Base-by-base conservation (phyloP, 441 rosid species). In the Erodium texanum region DNA sequence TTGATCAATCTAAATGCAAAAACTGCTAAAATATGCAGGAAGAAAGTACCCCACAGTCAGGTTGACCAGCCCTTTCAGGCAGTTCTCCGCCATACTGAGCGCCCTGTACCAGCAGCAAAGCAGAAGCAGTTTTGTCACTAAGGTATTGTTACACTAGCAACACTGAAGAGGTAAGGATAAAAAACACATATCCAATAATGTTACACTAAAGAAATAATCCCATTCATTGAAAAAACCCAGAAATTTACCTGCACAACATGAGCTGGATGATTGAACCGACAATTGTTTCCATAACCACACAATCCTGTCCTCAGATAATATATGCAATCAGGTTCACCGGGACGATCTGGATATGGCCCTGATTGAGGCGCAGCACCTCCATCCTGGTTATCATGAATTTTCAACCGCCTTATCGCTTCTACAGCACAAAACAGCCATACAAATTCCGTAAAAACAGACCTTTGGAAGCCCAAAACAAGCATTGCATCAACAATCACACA, bases 201-300 rank as follows among this genome's bases (percentile, higher is more conserved):
- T 22, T 50, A 29, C 54, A 0, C 18, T 3, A 68, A 20, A 10
- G 23, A 16, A 22, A 50, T 0, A 1, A 50, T 6, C 3, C 2
- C 1, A 0, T 10, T 20, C 14, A 62, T 15, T 7, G 18, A 7
- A 24, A 52, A 24, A 7, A 0, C 22, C 50, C 9, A 52, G 8
- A 18, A 52, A 18, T 41, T 70, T 64, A 85, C 92, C 79, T 81
- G 90, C 9, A 84, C 77, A 75, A 74, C 74, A 82, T 80, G 69
- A 61, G 82, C 76, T 65, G 97, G 96, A 77, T 92, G 98, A 77
- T 92, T 86, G 80, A 64, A 92, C 20, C 92, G 89, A 72, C 98
- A 92, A 27, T 78, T 86, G 66, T 68, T 86, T 65, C 96, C 97
- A 75, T 84, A 92, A 52, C 92, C 88, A 70, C 98, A 90, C 2